Base-by-base conservation (phyloP, 106 monocot species). In the Phalaenopsis equestris region DNA sequence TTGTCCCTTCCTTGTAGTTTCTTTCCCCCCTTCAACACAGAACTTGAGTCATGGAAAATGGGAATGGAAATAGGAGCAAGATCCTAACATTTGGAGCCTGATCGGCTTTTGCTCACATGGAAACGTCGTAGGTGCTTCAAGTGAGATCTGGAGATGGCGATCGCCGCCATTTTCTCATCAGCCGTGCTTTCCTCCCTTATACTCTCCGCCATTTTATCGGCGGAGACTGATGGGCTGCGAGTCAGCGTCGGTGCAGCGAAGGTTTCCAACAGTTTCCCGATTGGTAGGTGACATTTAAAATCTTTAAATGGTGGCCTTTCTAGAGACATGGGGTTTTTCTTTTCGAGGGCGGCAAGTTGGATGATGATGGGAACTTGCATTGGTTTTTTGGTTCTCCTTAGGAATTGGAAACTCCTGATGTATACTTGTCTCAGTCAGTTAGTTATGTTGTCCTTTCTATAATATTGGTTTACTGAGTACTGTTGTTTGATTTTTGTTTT, bases 101-200 rank as follows among this genome's bases (percentile, higher is more conserved):
- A 72, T 72, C 72, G 38, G 37, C 12, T 12, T 30, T 12, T 12
- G 15, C 14, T 14, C 39, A 4, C 38, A 15, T 38, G 38, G 38
- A 72, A 30, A 72, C 39, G 70, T 11, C 70, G 37, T 30, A 38
- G 70, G 38, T 72, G 70, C 43, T 24, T 46, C 15, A 46, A 8
- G 42, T 46, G 46, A 17, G 19, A 46, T 75, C 75, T 42, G 46
- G 42, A 43, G 43, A 81, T 81, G 81, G 72, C 18, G 81, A 76
- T 72, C 55, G 70, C 52, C 30, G 47, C 48, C 55, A 46, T 23
- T 45, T 14, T 70, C 72, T 30, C 49, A 49, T 41, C 58, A 24
- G 52, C 6, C 38, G 72, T 70, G 45, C 6, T 48, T 80, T 38
- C 16, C n/a, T 67, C 38, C 38, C 72, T 72, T 3, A 30, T 72